Evolutionary conservation across 1,284 basidiomycete species (phyloP), one percentile per base, ranked within the genome.

Genomic region (Sanghuangporus sanghuang): DNA sequence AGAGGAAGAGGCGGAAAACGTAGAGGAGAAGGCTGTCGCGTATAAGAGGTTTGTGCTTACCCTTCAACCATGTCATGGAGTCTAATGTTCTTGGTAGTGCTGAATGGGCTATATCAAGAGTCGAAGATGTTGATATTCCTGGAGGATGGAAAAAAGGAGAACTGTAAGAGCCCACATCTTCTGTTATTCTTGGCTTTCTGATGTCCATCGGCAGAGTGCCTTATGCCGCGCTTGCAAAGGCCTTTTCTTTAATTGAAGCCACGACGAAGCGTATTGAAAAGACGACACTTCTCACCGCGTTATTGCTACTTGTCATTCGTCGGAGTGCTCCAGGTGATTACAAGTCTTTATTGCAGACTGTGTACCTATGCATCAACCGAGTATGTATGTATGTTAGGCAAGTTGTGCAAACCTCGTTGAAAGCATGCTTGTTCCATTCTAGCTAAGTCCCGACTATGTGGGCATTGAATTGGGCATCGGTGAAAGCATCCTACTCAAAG

Each of bases 251-350:
- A 59, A 98, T 99, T 67, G 96, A 98, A 74, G 87, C 88, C 2
- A 99, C 97, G 0, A 98, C 96, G 1, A 99, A 98, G 73, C 91
- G 97, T 6, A 78, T 98, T 44, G 95, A 97, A 74, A 99, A 98
- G 74, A 92, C 88, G 5, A 85, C 94, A 1, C 80, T 95, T 66
- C 83, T 99, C 32, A 98, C 95, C 0, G 83, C 91, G 1, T 93
- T 98, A 73, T 81, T 99, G 44, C 78, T 95, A 3, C 85, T 96
- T 11, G 95, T 99, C 49, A 96, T 98, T 57, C 86, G 89, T 72
- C 82, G 92, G 40, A 92, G 93, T 66, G 85, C 84, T 3, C 80
- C 86, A 60, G 87, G 85, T 58, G 89, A 93, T 67, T 77, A 77
- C 6, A 78, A 83, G 18, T 86, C 88, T 11, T 82, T 99, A 35